Evolutionary conservation across 2,329 filamentous ascomycete genomes (phyloP), one percentile per base, ranked within the genome.

Genomic region (Zymoseptoria passerinii): DNA sequence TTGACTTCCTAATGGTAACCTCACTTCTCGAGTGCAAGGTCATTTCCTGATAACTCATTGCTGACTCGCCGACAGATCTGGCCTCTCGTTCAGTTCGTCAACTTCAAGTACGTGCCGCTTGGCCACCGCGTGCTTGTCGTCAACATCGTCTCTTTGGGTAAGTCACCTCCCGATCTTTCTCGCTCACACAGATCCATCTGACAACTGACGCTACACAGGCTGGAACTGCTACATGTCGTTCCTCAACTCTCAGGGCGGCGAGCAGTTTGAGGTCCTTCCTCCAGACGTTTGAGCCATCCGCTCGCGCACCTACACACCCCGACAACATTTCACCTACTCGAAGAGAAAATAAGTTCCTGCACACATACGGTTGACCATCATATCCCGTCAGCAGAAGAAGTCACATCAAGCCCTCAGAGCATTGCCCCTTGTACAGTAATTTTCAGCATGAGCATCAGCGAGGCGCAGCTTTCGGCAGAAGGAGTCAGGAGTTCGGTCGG

Each of bases 31-130:
- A 23, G 23, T 23, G 23, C 23, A 23, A 23, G 23, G 23, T 23
- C 23, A 23, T 35, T 13, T 35, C 29, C 29, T 13, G 13, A 44
- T 1, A 7, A 44, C 35, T 44, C 5, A 44, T n/a, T 7, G 16
- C 35, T 44, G 35, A 44, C 13, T n/a, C 1, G n/a, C 16, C 5
- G 35, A n/a, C 35, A 44, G 35, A 44, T 44, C 20, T 96, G 92
- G 92, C 92, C 92, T 3, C 78, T 78, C 66, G 90, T 95, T 57
- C 92, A 96, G 77, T 78, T 87, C 56, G 80, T 87, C 70, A 96
- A 96, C 79, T 96, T 96, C 77, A 87, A 88, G 69, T 82, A 94
- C 63, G 83, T 96, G 63, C 92, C 92, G 53, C 78, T 95, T 62
- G 83, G 95, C 71, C 85, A 92, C 75, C 82, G 91, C 59, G 83